Percentiles rank a stretch among this genome's conserved stretches.
These are phyloP conservation scores for Linderina pennispora DNA, from an alignment of 192 early-diverging fungal genomes.

Conservation along the genomic window DNA sequence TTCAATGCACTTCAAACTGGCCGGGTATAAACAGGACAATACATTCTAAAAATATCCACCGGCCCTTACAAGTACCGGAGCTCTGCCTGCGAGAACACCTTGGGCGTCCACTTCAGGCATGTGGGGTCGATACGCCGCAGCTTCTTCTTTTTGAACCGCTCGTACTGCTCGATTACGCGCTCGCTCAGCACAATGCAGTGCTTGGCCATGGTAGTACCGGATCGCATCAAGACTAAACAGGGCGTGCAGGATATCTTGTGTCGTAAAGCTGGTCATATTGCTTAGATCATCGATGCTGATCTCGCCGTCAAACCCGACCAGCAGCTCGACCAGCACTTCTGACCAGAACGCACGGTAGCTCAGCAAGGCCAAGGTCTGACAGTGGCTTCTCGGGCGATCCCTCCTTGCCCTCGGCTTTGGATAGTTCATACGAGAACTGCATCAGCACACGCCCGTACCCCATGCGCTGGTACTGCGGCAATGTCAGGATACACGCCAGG, in stretches of 20 bases:
- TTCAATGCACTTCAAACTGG: not conserved
- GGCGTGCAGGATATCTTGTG: slow-evolving; percentile 88
- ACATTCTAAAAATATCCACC: not conserved
- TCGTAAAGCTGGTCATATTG: slow-evolving; percentile 75
- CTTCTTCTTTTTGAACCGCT: slow-evolving; percentile 74
- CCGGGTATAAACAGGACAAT: slow-evolving; percentile 3
- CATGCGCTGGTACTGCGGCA: slow-evolving; percentile 95
- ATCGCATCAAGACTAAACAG: slow-evolving; percentile 83
- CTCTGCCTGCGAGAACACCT: slow-evolving; percentile 70
- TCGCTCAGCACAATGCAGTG: slow-evolving; percentile 86
- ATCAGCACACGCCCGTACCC: slow-evolving; percentile 95
- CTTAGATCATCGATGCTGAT: slow-evolving; percentile 88
- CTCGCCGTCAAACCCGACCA: slow-evolving; percentile 70
- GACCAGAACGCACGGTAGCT: slow-evolving; percentile 97
- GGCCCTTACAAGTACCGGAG: slow-evolving; percentile 58
- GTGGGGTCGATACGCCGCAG: slow-evolving; percentile 72
- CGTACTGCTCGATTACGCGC: slow-evolving; percentile 73
- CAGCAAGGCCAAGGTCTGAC: slow-evolving; percentile 90
- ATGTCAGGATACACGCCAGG: slow-evolving; percentile 95
- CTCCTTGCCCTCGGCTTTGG: slow-evolving; percentile 85
- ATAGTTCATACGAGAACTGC: slow-evolving; percentile 95
- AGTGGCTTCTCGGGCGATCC: slow-evolving; percentile 98
- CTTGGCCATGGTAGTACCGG: slow-evolving; percentile 85
- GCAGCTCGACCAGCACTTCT: slow-evolving; percentile 74
- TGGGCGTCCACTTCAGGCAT: slow-evolving; percentile 75